Evolutionary conservation across 73 alveolate genomes (phyloP).

Genomic region (Symbiodinium natans): DNA sequence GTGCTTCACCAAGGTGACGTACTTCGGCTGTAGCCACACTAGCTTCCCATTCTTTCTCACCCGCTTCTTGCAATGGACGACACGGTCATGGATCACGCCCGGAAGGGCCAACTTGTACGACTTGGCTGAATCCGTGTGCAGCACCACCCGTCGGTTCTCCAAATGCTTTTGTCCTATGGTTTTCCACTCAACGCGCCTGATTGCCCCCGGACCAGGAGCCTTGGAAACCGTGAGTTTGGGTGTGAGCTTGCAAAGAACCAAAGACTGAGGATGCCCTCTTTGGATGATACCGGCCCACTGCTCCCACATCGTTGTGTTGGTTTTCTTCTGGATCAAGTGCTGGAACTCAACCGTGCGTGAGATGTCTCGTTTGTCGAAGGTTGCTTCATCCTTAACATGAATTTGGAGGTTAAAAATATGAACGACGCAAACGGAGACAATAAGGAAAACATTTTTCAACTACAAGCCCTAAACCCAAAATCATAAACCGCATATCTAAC

Average conservation of each 20-base stretch:
- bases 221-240: not conserved
- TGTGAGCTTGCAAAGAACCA: not conserved
- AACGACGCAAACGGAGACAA: too few relatives aligned
- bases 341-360: not conserved
- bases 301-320: not conserved
- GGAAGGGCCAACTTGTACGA: not conserved
- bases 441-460: too few relatives aligned
- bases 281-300: not conserved
- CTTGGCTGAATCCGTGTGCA: not conserved
- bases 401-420: too few relatives aligned
- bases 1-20: not conserved
- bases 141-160: not conserved
- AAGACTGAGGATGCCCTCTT: not conserved
- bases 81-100: not conserved
- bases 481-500: too few relatives aligned
- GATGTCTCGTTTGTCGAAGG: not conserved
- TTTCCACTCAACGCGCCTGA: not conserved
- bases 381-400: not conserved
- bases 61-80: constrained; percentile 15
- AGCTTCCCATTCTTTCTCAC: not conserved
- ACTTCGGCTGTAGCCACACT: not conserved
- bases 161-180: not conserved
- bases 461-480: too few relatives aligned
- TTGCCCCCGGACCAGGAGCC: not conserved
- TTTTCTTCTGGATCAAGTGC: not conserved